phyloP scores from a whole-genome alignment of 345 rosid species.

The Salix viminalis region DNA sequence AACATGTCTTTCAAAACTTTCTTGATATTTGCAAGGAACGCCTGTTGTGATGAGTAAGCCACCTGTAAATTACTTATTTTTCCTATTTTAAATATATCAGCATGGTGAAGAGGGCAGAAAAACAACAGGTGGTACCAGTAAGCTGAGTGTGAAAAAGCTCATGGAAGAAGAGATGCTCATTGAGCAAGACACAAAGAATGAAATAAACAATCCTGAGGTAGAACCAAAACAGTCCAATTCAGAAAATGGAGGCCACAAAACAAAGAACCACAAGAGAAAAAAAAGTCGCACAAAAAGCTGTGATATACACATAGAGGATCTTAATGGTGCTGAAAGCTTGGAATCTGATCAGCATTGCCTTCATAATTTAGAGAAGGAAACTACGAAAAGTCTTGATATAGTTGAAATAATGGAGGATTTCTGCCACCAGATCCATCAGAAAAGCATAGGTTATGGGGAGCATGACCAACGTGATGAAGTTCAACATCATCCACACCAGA shows the following conservation, averaged over 20 bases:
- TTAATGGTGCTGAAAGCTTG: constrained; percentile 34
- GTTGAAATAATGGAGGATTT: constrained; percentile 67
- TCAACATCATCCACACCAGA: constrained; percentile 23
- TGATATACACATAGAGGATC: constrained; percentile 33
- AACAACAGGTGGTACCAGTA: constrained; percentile 5
- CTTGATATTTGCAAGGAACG: not conserved
- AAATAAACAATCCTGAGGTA: constrained; percentile 37
- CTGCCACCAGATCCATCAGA: constrained; percentile 55
- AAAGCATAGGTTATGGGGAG: constrained; percentile 35
- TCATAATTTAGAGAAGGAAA: constrained; percentile 31
- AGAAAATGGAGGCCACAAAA: constrained; percentile 43
- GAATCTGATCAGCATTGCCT: constrained; percentile 25
- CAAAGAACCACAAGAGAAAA: constrained; percentile 49
- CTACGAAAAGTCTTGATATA: constrained; percentile 39
- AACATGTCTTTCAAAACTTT: not conserved
- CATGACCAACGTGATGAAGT: constrained; percentile 34
- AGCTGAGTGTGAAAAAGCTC: constrained; percentile 85
- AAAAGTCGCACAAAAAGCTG: constrained; percentile 52
- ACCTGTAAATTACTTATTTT: constrained; percentile 3
- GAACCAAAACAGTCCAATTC: constrained; percentile 37
- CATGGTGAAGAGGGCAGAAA: constrained; percentile 42
- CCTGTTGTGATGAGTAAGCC: not conserved
- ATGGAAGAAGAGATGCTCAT: constrained; percentile 81
- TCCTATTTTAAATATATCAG: constrained; percentile 34
- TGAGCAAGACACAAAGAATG: constrained; percentile 39